Conservation (phyloP, 805 yeast genomes). For the Blastobotrys mokoenaii region DNA sequence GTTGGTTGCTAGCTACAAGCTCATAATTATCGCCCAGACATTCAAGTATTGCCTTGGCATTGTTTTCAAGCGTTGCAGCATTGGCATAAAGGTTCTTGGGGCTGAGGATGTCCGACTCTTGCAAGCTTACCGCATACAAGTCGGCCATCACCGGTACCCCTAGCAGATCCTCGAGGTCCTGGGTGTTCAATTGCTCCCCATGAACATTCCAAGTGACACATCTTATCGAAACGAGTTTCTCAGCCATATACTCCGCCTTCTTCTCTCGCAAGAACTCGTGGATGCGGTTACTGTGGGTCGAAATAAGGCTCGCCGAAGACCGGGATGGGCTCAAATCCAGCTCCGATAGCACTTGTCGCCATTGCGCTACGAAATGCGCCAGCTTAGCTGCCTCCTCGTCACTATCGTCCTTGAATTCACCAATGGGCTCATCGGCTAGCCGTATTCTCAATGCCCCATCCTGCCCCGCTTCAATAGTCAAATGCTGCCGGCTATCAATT, state of each 20-base stretch:
- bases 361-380: constrained; percentile 24
- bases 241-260: constrained; percentile 9
- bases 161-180: constrained; percentile 16
- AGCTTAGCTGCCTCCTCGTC: constrained; percentile 10
- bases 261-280: neutral
- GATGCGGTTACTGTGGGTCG: constrained; percentile 1
- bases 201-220: constrained; percentile 28
- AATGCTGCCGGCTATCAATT: constrained; percentile 1
- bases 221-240: constrained; percentile 17
- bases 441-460: neutral
- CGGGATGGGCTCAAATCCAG: constrained; percentile 1
- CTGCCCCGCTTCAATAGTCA: constrained; percentile 1
- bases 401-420: constrained; percentile 1
- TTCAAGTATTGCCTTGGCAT: constrained; percentile 18
- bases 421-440: constrained; percentile 5
- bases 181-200: constrained; percentile 18
- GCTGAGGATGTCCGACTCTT: constrained; percentile 44
- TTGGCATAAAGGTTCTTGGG: constrained; percentile 27
- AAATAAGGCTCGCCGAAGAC: neutral
- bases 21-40: constrained; percentile 25
- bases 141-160: constrained; percentile 15
- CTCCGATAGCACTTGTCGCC: constrained; percentile 23
- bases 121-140: constrained; percentile 38
- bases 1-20: constrained; percentile 37
- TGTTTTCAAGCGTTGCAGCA: constrained; percentile 22